Evolutionary conservation across 257 asterid genomes (phyloP).

Genomic region (Lithospermum erythrorhizon): DNA sequence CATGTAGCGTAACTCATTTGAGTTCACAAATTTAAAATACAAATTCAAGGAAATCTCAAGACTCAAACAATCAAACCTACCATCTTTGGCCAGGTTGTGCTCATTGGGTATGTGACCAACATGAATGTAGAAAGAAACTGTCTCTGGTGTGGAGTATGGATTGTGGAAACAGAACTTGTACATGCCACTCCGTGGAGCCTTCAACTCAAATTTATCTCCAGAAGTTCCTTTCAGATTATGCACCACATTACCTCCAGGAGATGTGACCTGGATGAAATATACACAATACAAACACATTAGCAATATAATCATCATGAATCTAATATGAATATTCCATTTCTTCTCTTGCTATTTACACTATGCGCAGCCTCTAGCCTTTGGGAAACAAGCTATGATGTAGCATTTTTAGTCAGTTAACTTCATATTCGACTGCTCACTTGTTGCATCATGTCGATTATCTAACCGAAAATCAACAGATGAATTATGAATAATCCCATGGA

Average conservation of each 20-base stretch:
- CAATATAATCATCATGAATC: too few species aligned
- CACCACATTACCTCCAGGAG: conserved; percentile 41
- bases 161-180: conserved; percentile 88
- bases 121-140: conserved; percentile 80
- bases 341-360: not conserved
- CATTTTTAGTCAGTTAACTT: too few species aligned
- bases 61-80: conserved; percentile 27
- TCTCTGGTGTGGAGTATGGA: conserved; percentile 52
- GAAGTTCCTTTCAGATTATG: conserved; percentile 50
- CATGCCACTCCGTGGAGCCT: conserved; percentile 71
- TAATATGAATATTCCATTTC: not conserved
- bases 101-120: conserved; percentile 71
- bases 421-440: too few species aligned
- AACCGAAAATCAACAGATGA: too few species aligned
- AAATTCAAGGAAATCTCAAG: not conserved
- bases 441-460: too few species aligned
- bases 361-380: too few species aligned
- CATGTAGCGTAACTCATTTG: not conserved
- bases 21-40: too few species aligned
- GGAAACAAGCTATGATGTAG: too few species aligned
- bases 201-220: conserved; percentile 79
- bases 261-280: conserved; percentile 48
- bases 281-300: conserved; percentile 9
- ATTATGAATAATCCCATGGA: too few species aligned
- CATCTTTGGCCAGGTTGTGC: conserved; percentile 79